A percentile compares a stretch with the other conserved stretches of the same genome.
Evolutionary conservation across 73 alveolate genomes (phyloP).

Genomic region (Effrenium voratum): DNA sequence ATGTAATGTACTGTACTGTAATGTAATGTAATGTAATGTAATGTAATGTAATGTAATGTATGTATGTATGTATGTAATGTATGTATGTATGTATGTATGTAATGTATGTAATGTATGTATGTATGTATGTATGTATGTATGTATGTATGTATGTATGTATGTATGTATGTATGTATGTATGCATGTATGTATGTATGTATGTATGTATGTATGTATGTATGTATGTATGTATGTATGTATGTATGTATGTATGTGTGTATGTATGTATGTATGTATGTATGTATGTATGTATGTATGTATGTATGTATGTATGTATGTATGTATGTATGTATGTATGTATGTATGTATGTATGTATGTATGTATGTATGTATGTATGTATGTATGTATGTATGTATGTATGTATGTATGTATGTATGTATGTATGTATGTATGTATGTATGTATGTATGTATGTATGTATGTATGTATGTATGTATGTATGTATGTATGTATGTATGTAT

Average conservation of each 20-base stretch:
- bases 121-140: neutral
- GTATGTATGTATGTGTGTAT: neutral
- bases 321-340: too few relatives aligned
- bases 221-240: too few relatives aligned
- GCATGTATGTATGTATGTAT: neutral
- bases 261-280: too few relatives aligned
- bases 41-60: too few relatives aligned
- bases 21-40: neutral
- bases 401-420: neutral
- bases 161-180: neutral
- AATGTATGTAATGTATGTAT: neutral
- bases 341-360: neutral
- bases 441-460: neutral
- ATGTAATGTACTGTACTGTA: neutral
- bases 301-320: too few relatives aligned
- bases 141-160: neutral
- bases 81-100: neutral
- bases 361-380: neutral
- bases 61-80: neutral
- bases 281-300: neutral
- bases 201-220: too few relatives aligned
- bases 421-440: too few relatives aligned
- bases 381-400: neutral
- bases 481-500: neutral
- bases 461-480: too few relatives aligned